These are phyloP conservation scores for Claviceps sorghi DNA, from an alignment of 2,329 filamentous ascomycete species.

Conservation along the genomic window DNA sequence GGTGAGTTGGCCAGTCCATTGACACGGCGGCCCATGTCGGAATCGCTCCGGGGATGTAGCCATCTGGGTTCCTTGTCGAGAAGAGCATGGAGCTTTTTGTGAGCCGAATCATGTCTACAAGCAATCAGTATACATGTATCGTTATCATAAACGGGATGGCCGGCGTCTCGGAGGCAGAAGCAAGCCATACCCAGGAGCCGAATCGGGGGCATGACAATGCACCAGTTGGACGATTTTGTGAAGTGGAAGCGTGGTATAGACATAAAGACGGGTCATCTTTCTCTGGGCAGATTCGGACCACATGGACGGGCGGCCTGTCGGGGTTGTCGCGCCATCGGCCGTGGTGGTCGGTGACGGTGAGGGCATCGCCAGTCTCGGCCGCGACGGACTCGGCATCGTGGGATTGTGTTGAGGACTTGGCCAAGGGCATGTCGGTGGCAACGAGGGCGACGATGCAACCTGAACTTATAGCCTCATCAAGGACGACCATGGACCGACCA, in stretches of 20 bases:
- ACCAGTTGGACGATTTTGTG: slow-evolving; percentile 35
- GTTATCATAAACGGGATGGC: not conserved
- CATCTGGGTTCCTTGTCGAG: slow-evolving; percentile 45
- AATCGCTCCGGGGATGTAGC: slow-evolving; percentile 35
- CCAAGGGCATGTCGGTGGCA: too few relatives aligned
- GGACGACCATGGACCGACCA: too few relatives aligned
- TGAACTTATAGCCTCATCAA: too few relatives aligned
- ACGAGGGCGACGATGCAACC: too few relatives aligned
- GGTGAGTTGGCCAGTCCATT: slow-evolving; percentile 27
- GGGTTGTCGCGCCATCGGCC: not conserved
- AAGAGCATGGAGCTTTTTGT: slow-evolving; percentile 41
- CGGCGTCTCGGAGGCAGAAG: not conserved
- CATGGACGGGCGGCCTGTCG: slow-evolving; percentile 37
- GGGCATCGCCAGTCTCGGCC: slow-evolving; percentile 2
- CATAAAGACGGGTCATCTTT: slow-evolving; percentile 39
- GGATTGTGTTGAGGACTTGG: too few relatives aligned
- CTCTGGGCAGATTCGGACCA: slow-evolving; percentile 40
- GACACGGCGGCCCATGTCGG: slow-evolving; percentile 38
- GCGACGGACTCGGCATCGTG: not conserved
- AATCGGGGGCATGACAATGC: slow-evolving; percentile 24
- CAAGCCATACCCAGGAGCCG: slow-evolving; percentile 30
- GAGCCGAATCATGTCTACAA: slow-evolving; percentile 39
- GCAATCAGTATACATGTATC: not conserved
- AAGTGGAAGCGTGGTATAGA: slow-evolving; percentile 39
- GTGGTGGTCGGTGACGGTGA: slow-evolving; percentile 1